phyloP scores from a whole-genome alignment of 2,329 filamentous ascomycete genomes.

The Aspergillus unguis region DNA sequence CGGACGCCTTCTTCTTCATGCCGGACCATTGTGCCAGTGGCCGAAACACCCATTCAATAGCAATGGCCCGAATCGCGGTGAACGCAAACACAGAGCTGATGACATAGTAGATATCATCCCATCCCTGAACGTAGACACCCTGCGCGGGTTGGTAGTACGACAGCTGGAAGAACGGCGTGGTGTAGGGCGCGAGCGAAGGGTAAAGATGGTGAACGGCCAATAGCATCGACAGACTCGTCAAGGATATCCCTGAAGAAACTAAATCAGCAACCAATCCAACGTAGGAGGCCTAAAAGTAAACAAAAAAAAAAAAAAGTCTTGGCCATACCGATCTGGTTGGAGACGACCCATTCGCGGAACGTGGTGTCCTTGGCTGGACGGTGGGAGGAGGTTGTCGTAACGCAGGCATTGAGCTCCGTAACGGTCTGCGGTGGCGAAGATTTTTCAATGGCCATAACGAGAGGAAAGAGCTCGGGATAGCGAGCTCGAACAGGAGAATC shows the following conservation, averaged over 20 bases:
- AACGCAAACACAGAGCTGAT: constrained; percentile 77
- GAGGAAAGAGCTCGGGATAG: constrained; percentile 9
- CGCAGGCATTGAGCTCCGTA: constrained; percentile 41
- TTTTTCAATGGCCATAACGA: constrained; percentile 36
- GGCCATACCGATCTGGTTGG: constrained; percentile 74
- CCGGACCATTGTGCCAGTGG: constrained; percentile 72
- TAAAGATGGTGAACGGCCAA: constrained; percentile 78
- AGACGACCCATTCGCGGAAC: constrained; percentile 62
- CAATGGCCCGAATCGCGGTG: constrained; percentile 76
- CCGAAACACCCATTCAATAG: constrained; percentile 82
- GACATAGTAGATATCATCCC: constrained; percentile 76
- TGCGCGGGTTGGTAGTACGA: constrained; percentile 73
- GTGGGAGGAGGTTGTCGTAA: constrained; percentile 35
- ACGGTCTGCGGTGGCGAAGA: constrained; percentile 29
- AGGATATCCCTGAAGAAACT: constrained; percentile 64
- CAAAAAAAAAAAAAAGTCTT: not conserved
- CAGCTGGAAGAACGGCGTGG: constrained; percentile 82
- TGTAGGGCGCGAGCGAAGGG: constrained; percentile 72
- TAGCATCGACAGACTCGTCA: constrained; percentile 81
- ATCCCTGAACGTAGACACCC: constrained; percentile 70
- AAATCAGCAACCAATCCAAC: constrained; percentile 1
- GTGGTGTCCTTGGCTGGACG: constrained; percentile 37
- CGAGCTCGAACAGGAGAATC: constrained; percentile 9
- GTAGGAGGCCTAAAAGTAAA: not conserved
- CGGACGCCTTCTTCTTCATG: constrained; percentile 71